Base-by-base conservation (phyloP, 2,329 filamentous ascomycete genomes). In the Cladophialophora carrionii region DNA sequence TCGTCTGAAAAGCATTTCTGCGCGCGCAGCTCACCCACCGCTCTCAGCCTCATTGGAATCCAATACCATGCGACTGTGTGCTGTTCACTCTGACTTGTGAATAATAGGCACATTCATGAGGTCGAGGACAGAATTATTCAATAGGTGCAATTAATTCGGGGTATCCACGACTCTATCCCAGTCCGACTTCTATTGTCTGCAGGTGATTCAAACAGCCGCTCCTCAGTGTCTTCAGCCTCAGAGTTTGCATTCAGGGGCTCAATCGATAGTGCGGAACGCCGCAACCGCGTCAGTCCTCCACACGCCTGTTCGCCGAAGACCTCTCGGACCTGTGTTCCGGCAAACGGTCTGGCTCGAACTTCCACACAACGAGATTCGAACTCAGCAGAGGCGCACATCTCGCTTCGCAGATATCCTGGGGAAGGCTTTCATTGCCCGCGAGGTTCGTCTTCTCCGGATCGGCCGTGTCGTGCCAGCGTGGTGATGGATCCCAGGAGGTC, bases 221-320 rank as follows among this genome's bases (percentile, higher is more conserved):
- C 57, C 32, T 20, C 48, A 53, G 22, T 51, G 0, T 29, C 24
- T 7, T 22, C 41, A 34, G n/a, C 17, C 34, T 48, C 26, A n/a
- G 43, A 22, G 20, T 10, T 31, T 20, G 31, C 43, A 41, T 49
- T 49, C 56, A 58, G 41, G 56, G 56, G 56, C 43, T 58, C 29
- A 58, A 22, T 58, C 56, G 51, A 58, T 58, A 49, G 56, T 49
- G 17, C 56, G 43, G 56, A 31, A 51, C 56, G 43, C 56, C 56
- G 43, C 41, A 49, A 58, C 41, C 41, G 46, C 43, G 56, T 58
- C 56, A 58, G 43, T 43, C 32, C 24, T 49, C 32, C 56, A 43
- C 43, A 49, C 4, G 41, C 56, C 43, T 49, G 37, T 48, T 29
- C 20, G 48, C 12, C 10, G 14, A 26, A 26, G 26, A 52, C 22